Percentiles rank a stretch among this genome's conserved stretches.
Evolutionary conservation across 2,329 filamentous ascomycete genomes (phyloP).

Genomic region (Arthrobotrys musiformis): DNA sequence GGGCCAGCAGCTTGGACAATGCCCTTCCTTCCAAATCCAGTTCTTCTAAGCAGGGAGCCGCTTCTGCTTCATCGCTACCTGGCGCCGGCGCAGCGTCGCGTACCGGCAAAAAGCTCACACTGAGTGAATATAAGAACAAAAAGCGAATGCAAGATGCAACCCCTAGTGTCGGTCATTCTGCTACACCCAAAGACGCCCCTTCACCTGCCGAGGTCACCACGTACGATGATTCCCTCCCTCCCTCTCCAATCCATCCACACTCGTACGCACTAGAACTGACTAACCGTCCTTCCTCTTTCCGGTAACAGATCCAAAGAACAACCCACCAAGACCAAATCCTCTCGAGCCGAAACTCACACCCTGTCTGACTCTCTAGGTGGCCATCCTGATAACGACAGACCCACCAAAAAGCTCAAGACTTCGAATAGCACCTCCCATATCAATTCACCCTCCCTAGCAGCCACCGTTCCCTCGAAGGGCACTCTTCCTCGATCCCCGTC

Average conservation of each 20-base stretch:
- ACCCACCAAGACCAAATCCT: slow-evolving; percentile 19
- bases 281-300: not conserved
- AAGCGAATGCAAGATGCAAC: slow-evolving; percentile 41
- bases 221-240: not conserved
- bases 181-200: slow-evolving; percentile 46
- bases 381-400: slow-evolving; percentile 42
- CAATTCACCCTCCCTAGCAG: slow-evolving; percentile 3
- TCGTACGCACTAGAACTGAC: no score
- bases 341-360: slow-evolving; percentile 17
- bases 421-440: slow-evolving; percentile 22
- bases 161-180: slow-evolving; percentile 10
- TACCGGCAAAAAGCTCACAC: slow-evolving; percentile 47
- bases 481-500: slow-evolving; percentile 24
- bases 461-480: slow-evolving; percentile 13
- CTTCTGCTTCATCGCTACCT: slow-evolving; percentile 5
- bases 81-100: slow-evolving; percentile 11
- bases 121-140: slow-evolving; percentile 49
- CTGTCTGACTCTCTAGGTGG: not conserved
- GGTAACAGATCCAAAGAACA: slow-evolving; percentile 29
- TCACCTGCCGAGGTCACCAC: slow-evolving; percentile 37
- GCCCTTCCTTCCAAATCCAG: slow-evolving; percentile 27
- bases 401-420: slow-evolving; percentile 48
- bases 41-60: slow-evolving; percentile 9
- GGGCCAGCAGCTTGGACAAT: slow-evolving; percentile 28
- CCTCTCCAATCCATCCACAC: no score